A percentile compares a stretch with the other conserved stretches of the same genome.
Evolutionary conservation across 805 yeast species (phyloP).

Genomic region (Wickerhamiella sorbophila): DNA sequence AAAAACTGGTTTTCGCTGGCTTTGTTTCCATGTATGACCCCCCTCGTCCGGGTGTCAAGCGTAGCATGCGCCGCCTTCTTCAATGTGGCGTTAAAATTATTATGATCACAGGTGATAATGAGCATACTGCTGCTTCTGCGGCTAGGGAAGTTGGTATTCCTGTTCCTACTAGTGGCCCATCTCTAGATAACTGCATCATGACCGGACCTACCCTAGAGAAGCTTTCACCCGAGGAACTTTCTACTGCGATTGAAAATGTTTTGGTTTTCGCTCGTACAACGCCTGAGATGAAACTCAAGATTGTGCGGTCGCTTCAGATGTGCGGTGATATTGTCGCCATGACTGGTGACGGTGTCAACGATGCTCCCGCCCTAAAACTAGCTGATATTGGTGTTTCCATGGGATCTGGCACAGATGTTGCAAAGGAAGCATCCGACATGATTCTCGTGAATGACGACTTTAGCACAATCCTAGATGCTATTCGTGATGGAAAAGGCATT

Average conservation of each 20-base stretch:
- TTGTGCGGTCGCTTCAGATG: constrained; percentile 35
- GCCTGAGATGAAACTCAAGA: constrained; percentile 39
- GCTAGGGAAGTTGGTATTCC: constrained; percentile 44
- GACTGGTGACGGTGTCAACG: constrained; percentile 99
- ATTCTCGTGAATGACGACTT: constrained; percentile 94
- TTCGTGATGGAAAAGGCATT: constrained; percentile 95
- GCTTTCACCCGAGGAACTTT: constrained; percentile 56
- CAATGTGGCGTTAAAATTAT: constrained; percentile 95
- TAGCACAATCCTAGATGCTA: constrained; percentile 82
- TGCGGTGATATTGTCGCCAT: constrained; percentile 94
- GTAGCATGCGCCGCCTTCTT: constrained; percentile 59
- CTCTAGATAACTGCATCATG: constrained; percentile 52
- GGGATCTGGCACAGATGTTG: constrained; percentile 90
- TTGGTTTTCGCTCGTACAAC: constrained; percentile 35
- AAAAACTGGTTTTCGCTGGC: constrained; percentile 70
- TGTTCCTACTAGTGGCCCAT: constrained; percentile 37
- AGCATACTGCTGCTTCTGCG: constrained; percentile 37
- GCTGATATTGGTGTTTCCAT: constrained; percentile 94
- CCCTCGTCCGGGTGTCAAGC: constrained; percentile 75
- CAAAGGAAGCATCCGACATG: constrained; percentile 98
- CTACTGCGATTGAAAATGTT: constrained; percentile 65
- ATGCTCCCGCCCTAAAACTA: constrained; percentile 93
- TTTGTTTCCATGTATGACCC: constrained; percentile 95
- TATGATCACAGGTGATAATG: constrained; percentile 78
- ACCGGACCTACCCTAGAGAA: constrained; percentile 73